Base-by-base conservation (phyloP, 176 grass and related monocot genomes). In the Calamus simplicifolius region DNA sequence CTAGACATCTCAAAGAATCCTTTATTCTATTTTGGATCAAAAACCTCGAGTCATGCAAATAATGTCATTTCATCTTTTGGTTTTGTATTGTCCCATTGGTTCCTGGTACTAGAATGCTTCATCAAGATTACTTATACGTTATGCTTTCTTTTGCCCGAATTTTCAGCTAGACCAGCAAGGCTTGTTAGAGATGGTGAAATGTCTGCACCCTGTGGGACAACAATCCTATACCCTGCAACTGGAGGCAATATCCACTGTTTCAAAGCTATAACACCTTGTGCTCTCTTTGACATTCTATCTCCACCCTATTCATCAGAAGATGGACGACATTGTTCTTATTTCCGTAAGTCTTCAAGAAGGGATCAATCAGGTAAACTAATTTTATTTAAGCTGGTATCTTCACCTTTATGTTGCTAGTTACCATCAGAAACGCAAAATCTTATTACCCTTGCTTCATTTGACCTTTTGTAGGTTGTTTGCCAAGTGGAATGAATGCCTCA, bases 161-260 rank as follows among this genome's bases (percentile, higher is more conserved):
- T 50, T 83, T 56, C 71, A 70, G 83, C 61, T 8, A 88, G 78
- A 70, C 87, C 84, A 75, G 86, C 92, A 49, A 97, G 71, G 72
- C 58, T 87, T 70, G 78, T 85, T 54, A 79, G 59, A 79, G 76
- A 91, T 59, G 63, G 78, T 63, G 84, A 97, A 77, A 88, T 97
- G 87, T 70, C 69, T 16, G 74, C 92, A 16, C 87, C 92, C 16
- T 83, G 80, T 25, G 83, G 83, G 69, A 91, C 92, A 3, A 91
- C 87, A 23, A 72, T 97, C 74, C 81, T 97, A n/a, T 85, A 88
- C 61, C 92, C 92, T 14, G 79, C 77, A 35, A 80, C 55, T 52
- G 92, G 92, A 12, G 92, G 92, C 29, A 97, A 97, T 79, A 91
- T 97, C 31, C 92, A 91, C 72, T 91, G 72, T 76, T 97, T 97